phyloP scores from a whole-genome alignment of 2,329 filamentous ascomycete genomes.

The Acrodontium crateriforme region DNA sequence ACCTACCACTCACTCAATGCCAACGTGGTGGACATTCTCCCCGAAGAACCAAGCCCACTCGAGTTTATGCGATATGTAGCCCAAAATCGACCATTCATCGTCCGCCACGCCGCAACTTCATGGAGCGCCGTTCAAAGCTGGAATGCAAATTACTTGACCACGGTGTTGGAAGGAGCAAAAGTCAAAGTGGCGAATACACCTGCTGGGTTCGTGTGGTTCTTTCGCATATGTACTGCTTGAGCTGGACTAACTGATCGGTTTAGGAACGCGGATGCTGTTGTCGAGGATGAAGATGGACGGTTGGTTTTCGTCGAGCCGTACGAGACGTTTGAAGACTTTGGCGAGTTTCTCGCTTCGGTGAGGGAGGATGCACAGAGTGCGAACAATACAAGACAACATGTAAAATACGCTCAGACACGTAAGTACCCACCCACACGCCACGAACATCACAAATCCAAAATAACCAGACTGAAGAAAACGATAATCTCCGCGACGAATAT shows the following conservation, averaged over 20 bases:
- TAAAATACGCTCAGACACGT: constrained; percentile 66
- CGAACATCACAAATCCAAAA: constrained; percentile 2
- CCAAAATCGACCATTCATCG: constrained; percentile 60
- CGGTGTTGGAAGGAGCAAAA: constrained; percentile 38
- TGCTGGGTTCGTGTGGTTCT: constrained; percentile 39
- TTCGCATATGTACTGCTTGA: constrained; percentile 1
- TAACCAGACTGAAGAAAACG: constrained; percentile 54
- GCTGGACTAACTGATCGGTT: constrained; percentile 1
- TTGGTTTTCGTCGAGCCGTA: constrained; percentile 54
- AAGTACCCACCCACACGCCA: constrained; percentile 17
- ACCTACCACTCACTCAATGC: constrained; percentile 64
- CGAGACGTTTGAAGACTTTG: constrained; percentile 51
- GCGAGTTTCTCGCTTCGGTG: constrained; percentile 48
- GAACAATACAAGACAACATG: constrained; percentile 17
- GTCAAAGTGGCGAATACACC: constrained; percentile 74
- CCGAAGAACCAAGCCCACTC: constrained; percentile 51
- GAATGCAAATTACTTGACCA: constrained; percentile 46
- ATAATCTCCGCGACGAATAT: constrained; percentile 68
- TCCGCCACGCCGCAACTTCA: constrained; percentile 45
- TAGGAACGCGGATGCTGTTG: constrained; percentile 45
- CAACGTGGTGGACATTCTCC: constrained; percentile 44
- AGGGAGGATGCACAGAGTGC: constrained; percentile 34
- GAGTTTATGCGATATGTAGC: constrained; percentile 70
- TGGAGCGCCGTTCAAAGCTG: constrained; percentile 54
- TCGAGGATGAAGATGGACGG: constrained; percentile 44